Evolutionary conservation across 2,329 filamentous ascomycete species (phyloP).

Genomic region (Aspergillus sp.): DNA sequence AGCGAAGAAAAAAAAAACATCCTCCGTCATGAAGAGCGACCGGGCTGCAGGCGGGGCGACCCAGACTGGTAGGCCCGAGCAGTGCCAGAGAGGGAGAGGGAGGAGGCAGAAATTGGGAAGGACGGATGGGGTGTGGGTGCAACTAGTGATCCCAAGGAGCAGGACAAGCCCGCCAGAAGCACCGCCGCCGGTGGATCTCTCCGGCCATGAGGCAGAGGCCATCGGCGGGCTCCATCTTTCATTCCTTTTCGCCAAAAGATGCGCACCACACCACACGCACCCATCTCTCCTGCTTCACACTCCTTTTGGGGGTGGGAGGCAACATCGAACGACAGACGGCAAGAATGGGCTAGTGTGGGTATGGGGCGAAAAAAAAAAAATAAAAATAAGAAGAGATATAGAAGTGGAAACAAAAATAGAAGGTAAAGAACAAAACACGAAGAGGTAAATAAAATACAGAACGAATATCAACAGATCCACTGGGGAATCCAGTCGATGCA

Average conservation of each 20-base stretch:
- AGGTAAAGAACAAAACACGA: neutral
- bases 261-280: too few species aligned
- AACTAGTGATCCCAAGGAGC: slow-evolving; percentile 29
- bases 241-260: neutral
- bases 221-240: slow-evolving; percentile 19
- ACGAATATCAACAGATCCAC: neutral
- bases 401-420: neutral
- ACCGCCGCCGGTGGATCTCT: slow-evolving; percentile 23
- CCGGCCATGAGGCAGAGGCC: slow-evolving; percentile 17
- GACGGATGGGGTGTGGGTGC: slow-evolving; percentile 18
- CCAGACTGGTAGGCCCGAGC: slow-evolving; percentile 22
- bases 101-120: slow-evolving; percentile 16
- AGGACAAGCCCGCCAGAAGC: slow-evolving; percentile 18
- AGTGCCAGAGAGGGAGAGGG: slow-evolving; percentile 10
- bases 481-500: neutral
- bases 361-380: neutral
- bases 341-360: neutral
- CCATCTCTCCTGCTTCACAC: neutral
- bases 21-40: slow-evolving; percentile 17
- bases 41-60: slow-evolving; percentile 24
- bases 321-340: neutral
- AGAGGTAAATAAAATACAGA: neutral
- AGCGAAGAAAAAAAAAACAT: slow-evolving; percentile 2
- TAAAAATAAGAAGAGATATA: neutral
- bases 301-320: neutral